These are phyloP conservation scores for Trypanosoma vivax DNA, from an alignment of 208 protist genomes.

Conservation along the genomic window DNA sequence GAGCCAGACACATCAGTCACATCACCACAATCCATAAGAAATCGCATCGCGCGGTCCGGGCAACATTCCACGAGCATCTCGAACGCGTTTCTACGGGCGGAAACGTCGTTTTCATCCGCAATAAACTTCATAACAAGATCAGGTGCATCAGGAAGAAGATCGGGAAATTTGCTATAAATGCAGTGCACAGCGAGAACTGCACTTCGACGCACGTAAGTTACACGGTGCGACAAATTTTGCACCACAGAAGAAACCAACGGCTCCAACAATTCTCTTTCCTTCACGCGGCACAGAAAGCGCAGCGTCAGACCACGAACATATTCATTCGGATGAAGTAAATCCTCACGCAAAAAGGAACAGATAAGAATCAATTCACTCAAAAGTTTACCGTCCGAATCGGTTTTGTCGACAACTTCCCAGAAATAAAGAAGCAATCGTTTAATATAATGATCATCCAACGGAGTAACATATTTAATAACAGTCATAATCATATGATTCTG, in stretches of 20 bases:
- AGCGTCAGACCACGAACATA: conserved; percentile 96
- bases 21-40: conserved; percentile 88
- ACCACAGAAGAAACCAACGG: conserved; percentile 93
- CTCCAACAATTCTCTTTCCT: conserved; percentile 95
- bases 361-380: conserved; percentile 97
- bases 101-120: conserved; percentile 80
- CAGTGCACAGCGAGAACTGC: conserved; percentile 94
- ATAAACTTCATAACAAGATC: conserved; percentile 95
- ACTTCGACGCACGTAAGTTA: conserved; percentile 96
- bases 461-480: conserved; percentile 95
- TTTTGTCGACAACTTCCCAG: conserved; percentile 97
- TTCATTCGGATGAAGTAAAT: conserved; percentile 98
- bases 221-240: conserved; percentile 91
- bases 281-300: conserved; percentile 97
- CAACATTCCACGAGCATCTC: conserved; percentile 96
- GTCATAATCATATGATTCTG: conserved; percentile 96
- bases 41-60: conserved; percentile 91
- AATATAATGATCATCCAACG: conserved; percentile 86
- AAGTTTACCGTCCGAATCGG: conserved; percentile 92
- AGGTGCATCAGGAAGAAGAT: conserved; percentile 96
- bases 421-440: conserved; percentile 98
- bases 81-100: conserved; percentile 96
- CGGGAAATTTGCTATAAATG: conserved; percentile 91
- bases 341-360: conserved; percentile 94
- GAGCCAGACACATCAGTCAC: conserved; percentile 56